phyloP scores from a whole-genome alignment of 495 filamentous ascomycete genomes.

The Lepraria neglecta region DNA sequence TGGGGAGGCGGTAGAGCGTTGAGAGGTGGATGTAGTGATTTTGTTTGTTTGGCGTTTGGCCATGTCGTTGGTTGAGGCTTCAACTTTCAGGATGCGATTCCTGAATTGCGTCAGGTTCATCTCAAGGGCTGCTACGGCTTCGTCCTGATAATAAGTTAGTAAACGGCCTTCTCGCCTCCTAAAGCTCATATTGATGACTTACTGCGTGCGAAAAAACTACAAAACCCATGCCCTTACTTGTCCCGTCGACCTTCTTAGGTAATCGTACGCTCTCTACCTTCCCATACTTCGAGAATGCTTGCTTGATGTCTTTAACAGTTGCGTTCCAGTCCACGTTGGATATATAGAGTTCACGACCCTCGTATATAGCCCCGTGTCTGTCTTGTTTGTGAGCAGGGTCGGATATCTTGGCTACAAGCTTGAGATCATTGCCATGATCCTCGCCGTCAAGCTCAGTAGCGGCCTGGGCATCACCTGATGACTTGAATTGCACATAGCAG shows the following conservation, averaged over 20 bases:
- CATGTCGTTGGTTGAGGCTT: conserved; percentile 45
- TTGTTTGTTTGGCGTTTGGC: conserved; percentile 44
- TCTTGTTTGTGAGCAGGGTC: conserved; percentile 69
- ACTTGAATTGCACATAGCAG: conserved; percentile 84
- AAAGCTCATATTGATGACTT: conserved; percentile 8
- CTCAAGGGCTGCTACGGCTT: conserved; percentile 61
- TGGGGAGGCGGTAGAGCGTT: conserved; percentile 36
- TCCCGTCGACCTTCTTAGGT: conserved; percentile 55
- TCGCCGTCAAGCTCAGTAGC: conserved; percentile 68
- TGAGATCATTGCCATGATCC: conserved; percentile 55
- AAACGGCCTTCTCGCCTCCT: neutral
- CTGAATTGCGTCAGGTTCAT: conserved; percentile 66
- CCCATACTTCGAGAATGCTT: conserved; percentile 69
- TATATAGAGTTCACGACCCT: conserved; percentile 83
- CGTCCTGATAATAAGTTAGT: conserved; percentile 38
- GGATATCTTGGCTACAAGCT: conserved; percentile 72
- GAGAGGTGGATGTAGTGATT: conserved; percentile 31
- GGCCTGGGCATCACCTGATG: conserved; percentile 52
- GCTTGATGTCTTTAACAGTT: conserved; percentile 59
- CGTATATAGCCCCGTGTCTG: conserved; percentile 72
- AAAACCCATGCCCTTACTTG: conserved; percentile 67
- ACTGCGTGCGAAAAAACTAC: conserved; percentile 68
- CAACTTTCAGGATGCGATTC: conserved; percentile 64
- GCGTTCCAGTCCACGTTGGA: conserved; percentile 62
- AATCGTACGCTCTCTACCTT: conserved; percentile 62